phyloP scores from a whole-genome alignment of 108 stramenopile species.

The Mediolabrus comicus region DNA sequence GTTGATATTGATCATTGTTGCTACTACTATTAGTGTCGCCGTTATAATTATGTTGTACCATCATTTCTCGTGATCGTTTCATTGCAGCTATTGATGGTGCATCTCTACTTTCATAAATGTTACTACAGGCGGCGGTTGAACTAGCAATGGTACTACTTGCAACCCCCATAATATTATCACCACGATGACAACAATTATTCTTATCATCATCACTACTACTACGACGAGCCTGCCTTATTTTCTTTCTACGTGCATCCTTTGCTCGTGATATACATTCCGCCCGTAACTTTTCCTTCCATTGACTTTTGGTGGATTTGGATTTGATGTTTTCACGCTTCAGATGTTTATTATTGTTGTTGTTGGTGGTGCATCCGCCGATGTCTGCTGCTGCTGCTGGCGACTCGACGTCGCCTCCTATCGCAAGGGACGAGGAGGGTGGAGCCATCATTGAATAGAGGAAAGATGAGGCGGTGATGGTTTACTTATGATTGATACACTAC shows the following conservation, averaged over 20 bases:
- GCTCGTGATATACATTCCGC: neutral
- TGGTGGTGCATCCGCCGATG: neutral
- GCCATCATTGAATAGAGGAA: neutral
- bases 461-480: too few relatives aligned
- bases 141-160: neutral
- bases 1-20: neutral
- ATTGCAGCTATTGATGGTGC: neutral
- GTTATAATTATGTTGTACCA: too few relatives aligned
- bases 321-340: neutral
- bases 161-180: neutral
- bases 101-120: neutral
- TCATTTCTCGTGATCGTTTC: neutral
- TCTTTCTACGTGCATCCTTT: neutral
- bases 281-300: neutral
- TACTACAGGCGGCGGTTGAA: neutral
- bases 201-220: neutral
- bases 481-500: too few relatives aligned
- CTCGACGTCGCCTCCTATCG: too few relatives aligned
- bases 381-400: too few relatives aligned
- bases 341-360: too few relatives aligned
- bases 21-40: neutral
- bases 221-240: neutral
- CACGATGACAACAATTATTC: too few relatives aligned
- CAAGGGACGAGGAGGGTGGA: too few relatives aligned
- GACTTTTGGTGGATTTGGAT: neutral